Evolutionary conservation across 2,329 filamentous ascomycete species (phyloP), one percentile per base, ranked within the genome.

Genomic region (Colletotrichum chlorophyti): DNA sequence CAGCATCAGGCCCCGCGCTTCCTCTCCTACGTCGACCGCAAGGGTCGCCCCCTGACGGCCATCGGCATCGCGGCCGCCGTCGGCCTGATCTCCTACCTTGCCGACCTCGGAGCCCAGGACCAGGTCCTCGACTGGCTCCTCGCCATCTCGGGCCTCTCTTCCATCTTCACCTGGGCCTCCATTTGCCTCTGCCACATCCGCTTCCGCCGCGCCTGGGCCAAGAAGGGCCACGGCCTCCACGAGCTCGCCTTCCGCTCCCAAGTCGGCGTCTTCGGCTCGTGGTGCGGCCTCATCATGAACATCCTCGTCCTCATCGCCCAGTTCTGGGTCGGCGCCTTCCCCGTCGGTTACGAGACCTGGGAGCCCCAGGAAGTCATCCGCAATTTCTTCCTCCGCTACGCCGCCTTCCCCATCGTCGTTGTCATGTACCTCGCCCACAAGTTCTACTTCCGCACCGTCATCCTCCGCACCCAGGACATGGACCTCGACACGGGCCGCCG

Each of bases 101-200:
- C 89, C 58, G 86, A 87, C 50, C 78, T 85, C 0, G 69, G 76
- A 4, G 73, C 84, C 62, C 81, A 89, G 66, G 76, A 77, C 12
- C 74, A 81, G 9, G 86, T 90, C 4, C 89, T 96, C 64, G 80
- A 84, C 65, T 96, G 92, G 92, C 83, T 96, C 73, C 79, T 90
- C n/a, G 83, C 88, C 47, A 78, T 90, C 42, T 89, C 87, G 5
- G 88, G 86, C 40, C 79, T 92, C 14, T 88, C 86, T 11, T 87
- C 83, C 35, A 83, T 91, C 69, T 91, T 93, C 76, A 93, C 89
- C 5, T 93, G 91, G 91, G 85, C 82, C 53, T 90, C 90, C 64
- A 94, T 97, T 72, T 96, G 92, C 72, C 77, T 96, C n/a, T 85
- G 89, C 21, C 93, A 97, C 74, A 96, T 97, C 69, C 91, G 93